Conservation (phyloP, 495 filamentous ascomycete species). For the Trichoderma orchidacearum region DNA sequence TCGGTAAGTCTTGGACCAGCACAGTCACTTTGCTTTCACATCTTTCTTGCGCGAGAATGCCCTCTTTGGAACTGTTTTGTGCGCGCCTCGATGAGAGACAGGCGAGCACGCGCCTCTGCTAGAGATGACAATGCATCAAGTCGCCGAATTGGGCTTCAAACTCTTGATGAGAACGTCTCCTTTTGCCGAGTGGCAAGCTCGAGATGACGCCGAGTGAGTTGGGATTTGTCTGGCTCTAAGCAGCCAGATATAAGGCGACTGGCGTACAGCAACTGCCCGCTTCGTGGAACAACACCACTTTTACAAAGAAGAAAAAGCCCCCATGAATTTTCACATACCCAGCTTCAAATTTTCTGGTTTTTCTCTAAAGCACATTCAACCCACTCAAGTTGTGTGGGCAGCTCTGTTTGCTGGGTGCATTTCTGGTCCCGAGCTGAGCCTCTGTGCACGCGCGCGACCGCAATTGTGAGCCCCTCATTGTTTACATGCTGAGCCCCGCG, state of each 20-base stretch:
- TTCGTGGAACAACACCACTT: too few species aligned
- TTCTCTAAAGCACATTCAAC: background rate
- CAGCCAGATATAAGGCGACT: too few species aligned
- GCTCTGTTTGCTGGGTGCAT: background rate
- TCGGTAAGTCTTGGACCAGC: conserved; percentile 26
- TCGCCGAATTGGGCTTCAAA: too few species aligned
- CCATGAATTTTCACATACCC: too few species aligned
- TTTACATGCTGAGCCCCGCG: background rate
- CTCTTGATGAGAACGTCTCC: too few species aligned
- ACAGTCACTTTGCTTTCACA: conserved; percentile 7
- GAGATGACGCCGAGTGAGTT: background rate
- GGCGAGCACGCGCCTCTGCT: background rate
- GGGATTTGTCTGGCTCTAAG: background rate
- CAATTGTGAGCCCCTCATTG: background rate
- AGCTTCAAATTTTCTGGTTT: too few species aligned
- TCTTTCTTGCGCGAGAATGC: background rate
- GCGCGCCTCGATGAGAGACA: too few species aligned
- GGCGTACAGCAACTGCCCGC: too few species aligned
- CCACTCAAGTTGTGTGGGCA: background rate
- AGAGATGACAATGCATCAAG: background rate
- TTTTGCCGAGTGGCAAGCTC: background rate
- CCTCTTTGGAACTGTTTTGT: too few species aligned
- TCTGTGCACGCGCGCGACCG: background rate
- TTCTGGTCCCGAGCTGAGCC: too few species aligned
- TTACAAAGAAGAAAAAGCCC: too few species aligned